Percentiles rank a stretch among this genome's conserved stretches.
These are phyloP conservation scores for Leccinellum rugosiceps DNA, from an alignment of 768 basidiomycete genomes.

Conservation along the genomic window DNA sequence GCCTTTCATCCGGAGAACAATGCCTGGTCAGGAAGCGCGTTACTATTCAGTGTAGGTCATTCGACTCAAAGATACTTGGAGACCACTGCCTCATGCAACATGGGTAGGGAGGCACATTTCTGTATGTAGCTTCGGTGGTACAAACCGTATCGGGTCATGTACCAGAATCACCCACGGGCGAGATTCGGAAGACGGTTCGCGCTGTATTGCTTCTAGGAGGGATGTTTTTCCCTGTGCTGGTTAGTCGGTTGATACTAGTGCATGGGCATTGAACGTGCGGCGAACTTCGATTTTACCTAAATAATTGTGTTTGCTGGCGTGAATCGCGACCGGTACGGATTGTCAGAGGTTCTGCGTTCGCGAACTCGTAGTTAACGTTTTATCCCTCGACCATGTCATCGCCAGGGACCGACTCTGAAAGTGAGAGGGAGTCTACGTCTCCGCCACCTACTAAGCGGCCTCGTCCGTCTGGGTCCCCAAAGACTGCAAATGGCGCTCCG, in stretches of 20 bases:
- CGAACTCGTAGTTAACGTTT: conserved; percentile 1
- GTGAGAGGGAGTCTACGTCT: conserved; percentile 24
- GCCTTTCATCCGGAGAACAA: conserved; percentile 42
- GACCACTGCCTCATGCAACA: background rate
- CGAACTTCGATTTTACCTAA: background rate
- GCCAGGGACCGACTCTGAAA: conserved; percentile 27
- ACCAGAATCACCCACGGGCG: conserved; percentile 33
- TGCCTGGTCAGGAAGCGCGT: conserved; percentile 66
- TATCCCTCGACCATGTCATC: conserved; percentile 25
- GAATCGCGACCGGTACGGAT: background rate
- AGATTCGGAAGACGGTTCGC: conserved; percentile 44
- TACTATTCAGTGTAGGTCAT: conserved; percentile 76
- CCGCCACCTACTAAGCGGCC: conserved; percentile 38
- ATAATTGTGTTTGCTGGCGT: background rate
- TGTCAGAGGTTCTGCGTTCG: background rate
- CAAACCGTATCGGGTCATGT: conserved; percentile 63
- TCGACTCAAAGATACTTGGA: background rate
- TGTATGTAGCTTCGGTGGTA: conserved; percentile 92
- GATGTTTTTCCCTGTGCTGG: conserved; percentile 65
- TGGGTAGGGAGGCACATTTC: conserved; percentile 82
- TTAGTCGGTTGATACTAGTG: conserved; percentile 58
- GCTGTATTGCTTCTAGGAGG: conserved; percentile 57
- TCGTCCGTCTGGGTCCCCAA: conserved; percentile 34
- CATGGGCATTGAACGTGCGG: conserved; percentile 46
- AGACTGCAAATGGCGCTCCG: conserved; percentile 20